Evolutionary conservation across 192 early-diverging fungal genomes (phyloP).

Genomic region (Chytriomyces sp.): DNA sequence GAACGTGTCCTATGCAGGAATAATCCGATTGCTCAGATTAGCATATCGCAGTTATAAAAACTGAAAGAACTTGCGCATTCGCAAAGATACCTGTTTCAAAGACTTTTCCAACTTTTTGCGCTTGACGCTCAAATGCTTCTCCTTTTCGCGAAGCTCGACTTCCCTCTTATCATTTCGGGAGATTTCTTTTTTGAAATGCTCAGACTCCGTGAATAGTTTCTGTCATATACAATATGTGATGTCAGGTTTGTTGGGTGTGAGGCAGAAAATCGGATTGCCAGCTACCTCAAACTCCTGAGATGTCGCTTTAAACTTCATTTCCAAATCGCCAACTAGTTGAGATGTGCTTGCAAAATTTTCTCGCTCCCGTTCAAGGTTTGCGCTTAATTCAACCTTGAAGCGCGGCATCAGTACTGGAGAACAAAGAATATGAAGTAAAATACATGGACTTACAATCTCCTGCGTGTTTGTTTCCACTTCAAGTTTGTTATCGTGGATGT

Average conservation of each 20-base stretch:
- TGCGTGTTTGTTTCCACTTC: constrained; percentile 46
- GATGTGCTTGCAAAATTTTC: constrained; percentile 52
- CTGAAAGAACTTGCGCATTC: not conserved
- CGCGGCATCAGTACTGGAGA: not conserved
- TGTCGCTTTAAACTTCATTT: not conserved
- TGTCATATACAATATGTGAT: not conserved
- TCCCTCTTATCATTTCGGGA: constrained; percentile 69
- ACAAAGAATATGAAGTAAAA: not conserved
- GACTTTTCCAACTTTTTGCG: constrained; percentile 76
- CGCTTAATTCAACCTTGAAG: constrained; percentile 56
- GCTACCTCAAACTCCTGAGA: constrained; percentile 23
- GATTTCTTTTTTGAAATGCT: constrained; percentile 66
- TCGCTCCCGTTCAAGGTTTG: constrained; percentile 65
- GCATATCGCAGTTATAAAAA: too few species aligned
- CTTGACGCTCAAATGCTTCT: constrained; percentile 79
- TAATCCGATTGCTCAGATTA: not conserved
- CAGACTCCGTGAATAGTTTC: constrained; percentile 65
- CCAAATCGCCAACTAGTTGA: constrained; percentile 18
- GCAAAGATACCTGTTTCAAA: constrained; percentile 58
- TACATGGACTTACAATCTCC: constrained; percentile 9
- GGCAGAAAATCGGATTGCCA: not conserved
- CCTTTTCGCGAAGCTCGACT: constrained; percentile 84
- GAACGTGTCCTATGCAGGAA: constrained; percentile 45
- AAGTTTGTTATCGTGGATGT: constrained; percentile 64
- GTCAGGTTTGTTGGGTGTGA: not conserved